phyloP scores from a whole-genome alignment of 768 basidiomycete species.

The Leucocoprinus birnbaumii region DNA sequence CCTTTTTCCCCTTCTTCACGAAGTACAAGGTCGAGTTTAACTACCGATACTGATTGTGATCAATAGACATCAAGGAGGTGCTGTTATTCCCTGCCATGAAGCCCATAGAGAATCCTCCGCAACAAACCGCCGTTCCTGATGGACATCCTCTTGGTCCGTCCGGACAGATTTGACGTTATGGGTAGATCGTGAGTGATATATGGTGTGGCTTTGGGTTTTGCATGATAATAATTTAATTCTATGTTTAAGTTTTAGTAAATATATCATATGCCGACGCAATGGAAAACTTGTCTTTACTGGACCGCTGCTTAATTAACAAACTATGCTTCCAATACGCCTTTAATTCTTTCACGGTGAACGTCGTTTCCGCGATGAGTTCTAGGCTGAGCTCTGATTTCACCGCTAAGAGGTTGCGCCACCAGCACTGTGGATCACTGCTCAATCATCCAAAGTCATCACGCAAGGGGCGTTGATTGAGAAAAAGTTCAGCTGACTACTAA shows the following conservation, averaged over 20 bases:
- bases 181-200: not conserved
- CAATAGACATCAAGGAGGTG: slow-evolving; percentile 92
- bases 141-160: slow-evolving; percentile 27
- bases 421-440: too few species aligned
- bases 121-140: slow-evolving; percentile 18
- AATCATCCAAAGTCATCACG: too few species aligned
- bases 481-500: too few species aligned
- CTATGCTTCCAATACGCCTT: too few species aligned
- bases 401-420: too few species aligned
- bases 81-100: slow-evolving; percentile 97
- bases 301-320: too few species aligned
- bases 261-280: not conserved
- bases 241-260: not conserved
- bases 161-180: slow-evolving; percentile 31
- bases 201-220: not conserved
- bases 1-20: slow-evolving; percentile 12
- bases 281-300: too few species aligned
- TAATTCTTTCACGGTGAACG: too few species aligned
- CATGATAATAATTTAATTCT: slow-evolving; percentile 3
- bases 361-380: too few species aligned
- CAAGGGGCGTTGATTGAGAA: too few species aligned
- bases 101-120: slow-evolving; percentile 56
- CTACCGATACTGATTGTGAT: not conserved
- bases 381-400: too few species aligned
- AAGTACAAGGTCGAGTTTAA: too few species aligned